phyloP scores from a whole-genome alignment of 768 basidiomycete species.

The Lactifluus rugatus region DNA sequence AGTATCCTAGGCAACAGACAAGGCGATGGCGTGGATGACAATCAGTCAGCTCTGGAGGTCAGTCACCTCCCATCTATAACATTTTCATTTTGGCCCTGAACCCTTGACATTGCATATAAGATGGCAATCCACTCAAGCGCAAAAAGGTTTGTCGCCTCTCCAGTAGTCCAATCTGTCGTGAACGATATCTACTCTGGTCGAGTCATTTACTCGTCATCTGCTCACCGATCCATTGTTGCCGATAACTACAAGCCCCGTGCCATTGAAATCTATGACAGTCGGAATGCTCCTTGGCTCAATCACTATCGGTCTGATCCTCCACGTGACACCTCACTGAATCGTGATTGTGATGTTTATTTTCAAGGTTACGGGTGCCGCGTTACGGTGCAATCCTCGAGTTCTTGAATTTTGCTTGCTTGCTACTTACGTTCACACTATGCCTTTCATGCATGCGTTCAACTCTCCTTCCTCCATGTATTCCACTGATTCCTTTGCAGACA shows the following conservation, averaged over 20 bases:
- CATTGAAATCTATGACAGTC: constrained; percentile 63
- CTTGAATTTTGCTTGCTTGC: constrained; percentile 58
- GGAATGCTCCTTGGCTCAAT: constrained; percentile 63
- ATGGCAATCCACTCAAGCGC: constrained; percentile 83
- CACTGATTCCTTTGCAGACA: constrained; percentile 33
- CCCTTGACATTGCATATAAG: constrained; percentile 30
- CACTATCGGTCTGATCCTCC: constrained; percentile 58
- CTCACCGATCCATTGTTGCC: constrained; percentile 64
- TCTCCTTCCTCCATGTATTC: neutral
- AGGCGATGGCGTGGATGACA: constrained; percentile 54
- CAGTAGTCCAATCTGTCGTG: constrained; percentile 79
- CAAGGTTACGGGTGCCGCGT: constrained; percentile 71
- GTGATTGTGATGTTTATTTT: neutral
- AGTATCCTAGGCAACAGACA: constrained; percentile 39
- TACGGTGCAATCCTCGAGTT: constrained; percentile 75
- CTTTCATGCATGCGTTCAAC: constrained; percentile 48
- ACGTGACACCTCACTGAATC: neutral
- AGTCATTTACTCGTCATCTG: constrained; percentile 48
- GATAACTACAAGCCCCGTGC: constrained; percentile 82
- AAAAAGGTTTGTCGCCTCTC: constrained; percentile 74
- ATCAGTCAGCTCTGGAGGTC: constrained; percentile 82
- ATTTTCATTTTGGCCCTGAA: neutral
- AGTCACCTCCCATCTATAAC: constrained; percentile 21
- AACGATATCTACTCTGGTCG: constrained; percentile 81
- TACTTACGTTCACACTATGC: constrained; percentile 64